Evolutionary conservation across 768 basidiomycete genomes (phyloP), one percentile per base, ranked within the genome.

Genomic region (Hirschioporus abietinus): DNA sequence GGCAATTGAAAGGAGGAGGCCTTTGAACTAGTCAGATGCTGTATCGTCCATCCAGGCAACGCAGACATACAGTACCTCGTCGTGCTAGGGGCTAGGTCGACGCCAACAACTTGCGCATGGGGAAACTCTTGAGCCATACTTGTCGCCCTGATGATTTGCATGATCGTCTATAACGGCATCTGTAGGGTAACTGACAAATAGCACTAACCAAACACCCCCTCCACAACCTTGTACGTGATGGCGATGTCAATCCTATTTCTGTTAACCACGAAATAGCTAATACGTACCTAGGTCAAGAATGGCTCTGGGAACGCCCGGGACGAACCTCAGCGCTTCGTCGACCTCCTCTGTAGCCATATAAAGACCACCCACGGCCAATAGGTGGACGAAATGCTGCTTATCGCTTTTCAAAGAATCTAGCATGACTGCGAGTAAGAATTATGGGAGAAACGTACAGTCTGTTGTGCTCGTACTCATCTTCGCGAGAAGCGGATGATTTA

Each of bases 51-150:
- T 25, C 10, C 9, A 24, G 60, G 23, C 1, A 18, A 15, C 3
- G 60, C 5, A 12, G 24, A 15, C 30, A 25, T 61, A n/a, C n/a
- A n/a, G n/a, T n/a, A 34, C 60, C 60, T 61, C 23, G 60, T 34
- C 15, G 60, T 61, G 60, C 30, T 61, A 15, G 60, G 60, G 23
- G 60, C 60, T 17, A 61, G 60, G 23, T 61, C 60, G 30, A 61
- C 30, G 25, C 60, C 60, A 3, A 61, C 60, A 61, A 61, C 60
- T 34, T 61, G 60, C 10, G 60, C 60, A 61, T 61, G 60, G 17
- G 60, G 60, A 24, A 61, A 61, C 23, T 61, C 60, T 61, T 61
- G 60, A 34, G 60, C 60, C 17, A 61, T 24, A 17, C 60, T 34
- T 8, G 30, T 61, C 20, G 60, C 60, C 60, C 60, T 61, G 18